phyloP scores from a whole-genome alignment of 352 stramenopile genomes.

The Phytophthora meadii region DNA sequence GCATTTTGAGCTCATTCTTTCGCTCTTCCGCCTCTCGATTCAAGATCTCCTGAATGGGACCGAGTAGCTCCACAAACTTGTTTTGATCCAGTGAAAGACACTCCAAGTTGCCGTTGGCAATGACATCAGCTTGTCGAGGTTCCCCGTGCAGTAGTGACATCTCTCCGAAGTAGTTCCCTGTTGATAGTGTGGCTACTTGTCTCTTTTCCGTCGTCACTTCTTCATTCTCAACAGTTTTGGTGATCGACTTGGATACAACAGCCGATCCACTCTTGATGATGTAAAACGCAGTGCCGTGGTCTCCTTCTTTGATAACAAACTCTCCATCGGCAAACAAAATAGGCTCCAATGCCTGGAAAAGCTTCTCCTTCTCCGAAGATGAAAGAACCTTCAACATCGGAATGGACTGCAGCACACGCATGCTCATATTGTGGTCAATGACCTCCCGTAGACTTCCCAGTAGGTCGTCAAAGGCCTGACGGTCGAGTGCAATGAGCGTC shows the following conservation, averaged over 20 bases:
- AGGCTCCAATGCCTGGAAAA: slow-evolving; percentile 63
- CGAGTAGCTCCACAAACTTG: slow-evolving; percentile 89
- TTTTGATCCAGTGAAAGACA: slow-evolving; percentile 89
- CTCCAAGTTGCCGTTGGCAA: slow-evolving; percentile 78
- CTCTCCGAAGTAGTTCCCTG: slow-evolving; percentile 72
- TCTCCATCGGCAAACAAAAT: slow-evolving; percentile 63
- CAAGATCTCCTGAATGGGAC: slow-evolving; percentile 75
- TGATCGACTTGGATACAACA: slow-evolving; percentile 54
- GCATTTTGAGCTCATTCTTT: slow-evolving; percentile 40
- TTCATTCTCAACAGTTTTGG: slow-evolving; percentile 36
- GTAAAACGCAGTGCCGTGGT: slow-evolving; percentile 76
- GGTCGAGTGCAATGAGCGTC: slow-evolving; percentile 86
- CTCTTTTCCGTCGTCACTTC: slow-evolving; percentile 21
- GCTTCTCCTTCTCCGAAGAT: slow-evolving; percentile 60
- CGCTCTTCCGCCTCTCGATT: slow-evolving; percentile 73
- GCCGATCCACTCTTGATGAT: slow-evolving; percentile 83
- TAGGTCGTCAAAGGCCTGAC: slow-evolving; percentile 94
- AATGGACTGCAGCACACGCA: slow-evolving; percentile 79
- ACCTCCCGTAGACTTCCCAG: slow-evolving; percentile 93
- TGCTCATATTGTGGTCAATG: slow-evolving; percentile 90
- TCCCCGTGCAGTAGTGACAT: slow-evolving; percentile 76
- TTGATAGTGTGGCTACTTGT: slow-evolving; percentile 66
- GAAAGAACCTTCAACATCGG: slow-evolving; percentile 77
- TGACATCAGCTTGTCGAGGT: slow-evolving; percentile 67
- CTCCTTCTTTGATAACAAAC: slow-evolving; percentile 72